Conservation (phyloP, 129 eudicot genomes). For the Flaveria bidentis region DNA sequence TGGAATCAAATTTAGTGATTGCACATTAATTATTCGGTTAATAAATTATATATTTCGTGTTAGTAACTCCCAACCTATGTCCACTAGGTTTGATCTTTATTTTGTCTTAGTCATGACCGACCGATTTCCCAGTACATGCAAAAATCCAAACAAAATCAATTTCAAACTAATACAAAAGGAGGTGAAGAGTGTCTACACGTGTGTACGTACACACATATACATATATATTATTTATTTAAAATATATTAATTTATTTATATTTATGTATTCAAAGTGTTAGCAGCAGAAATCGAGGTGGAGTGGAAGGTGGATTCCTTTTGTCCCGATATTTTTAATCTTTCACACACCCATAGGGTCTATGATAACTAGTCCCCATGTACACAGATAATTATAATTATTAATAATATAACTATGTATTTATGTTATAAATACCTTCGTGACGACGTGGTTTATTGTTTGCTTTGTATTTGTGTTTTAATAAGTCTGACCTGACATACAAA, state of each 20-base stretch:
- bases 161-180: conserved; percentile 7
- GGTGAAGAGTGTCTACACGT: conserved; percentile 31
- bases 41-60: background rate
- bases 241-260: background rate
- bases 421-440: background rate
- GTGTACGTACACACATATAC: background rate
- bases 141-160: conserved; percentile 25
- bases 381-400: background rate
- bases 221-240: background rate
- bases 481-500: background rate
- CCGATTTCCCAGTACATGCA: conserved; percentile 33
- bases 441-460: conserved; percentile 7
- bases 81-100: conserved; percentile 24
- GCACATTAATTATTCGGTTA: background rate
- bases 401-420: background rate
- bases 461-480: background rate
- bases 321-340: conserved; percentile 16
- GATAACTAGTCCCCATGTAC: conserved; percentile 9
- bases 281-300: conserved; percentile 22
- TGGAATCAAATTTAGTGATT: conserved; percentile 25
- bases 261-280: background rate
- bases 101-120: conserved; percentile 21
- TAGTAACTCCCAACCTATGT: conserved; percentile 12
- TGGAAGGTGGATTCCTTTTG: conserved; percentile 35
- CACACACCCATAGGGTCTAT: conserved; percentile 13